A percentile compares a stretch with the other conserved stretches of the same genome.
These are phyloP conservation scores for Botryotinia globosa DNA, from an alignment of 2,329 filamentous ascomycete genomes.

Conservation along the genomic window DNA sequence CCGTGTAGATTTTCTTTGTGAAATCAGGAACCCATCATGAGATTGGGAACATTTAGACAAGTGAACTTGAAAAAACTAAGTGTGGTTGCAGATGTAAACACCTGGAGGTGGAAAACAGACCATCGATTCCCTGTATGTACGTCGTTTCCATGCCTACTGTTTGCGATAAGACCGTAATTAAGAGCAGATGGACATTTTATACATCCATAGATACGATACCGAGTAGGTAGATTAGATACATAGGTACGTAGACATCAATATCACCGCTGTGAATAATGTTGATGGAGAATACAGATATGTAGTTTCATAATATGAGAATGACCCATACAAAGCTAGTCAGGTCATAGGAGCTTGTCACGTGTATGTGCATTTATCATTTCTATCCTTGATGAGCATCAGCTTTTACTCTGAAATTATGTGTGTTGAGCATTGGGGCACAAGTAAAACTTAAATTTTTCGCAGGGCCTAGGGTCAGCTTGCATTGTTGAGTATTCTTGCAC, in stretches of 20 bases:
- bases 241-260: background rate
- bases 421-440: background rate
- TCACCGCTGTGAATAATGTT: background rate
- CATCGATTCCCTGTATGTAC: background rate
- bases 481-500: background rate
- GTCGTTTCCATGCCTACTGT: background rate
- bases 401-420: background rate
- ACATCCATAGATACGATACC: background rate
- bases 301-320: background rate
- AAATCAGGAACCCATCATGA: background rate
- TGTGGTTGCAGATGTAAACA: background rate
- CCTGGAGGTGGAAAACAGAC: background rate
- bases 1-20: background rate
- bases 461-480: background rate
- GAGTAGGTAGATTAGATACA: background rate
- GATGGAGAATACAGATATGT: background rate
- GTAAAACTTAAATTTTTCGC: background rate
- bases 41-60: background rate
- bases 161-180: background rate
- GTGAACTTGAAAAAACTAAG: background rate
- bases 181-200: background rate
- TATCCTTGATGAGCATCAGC: background rate
- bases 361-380: background rate
- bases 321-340: background rate
- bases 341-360: background rate